Base-by-base conservation (phyloP, 2,329 filamentous ascomycete genomes). In the Beauveria caledonica region DNA sequence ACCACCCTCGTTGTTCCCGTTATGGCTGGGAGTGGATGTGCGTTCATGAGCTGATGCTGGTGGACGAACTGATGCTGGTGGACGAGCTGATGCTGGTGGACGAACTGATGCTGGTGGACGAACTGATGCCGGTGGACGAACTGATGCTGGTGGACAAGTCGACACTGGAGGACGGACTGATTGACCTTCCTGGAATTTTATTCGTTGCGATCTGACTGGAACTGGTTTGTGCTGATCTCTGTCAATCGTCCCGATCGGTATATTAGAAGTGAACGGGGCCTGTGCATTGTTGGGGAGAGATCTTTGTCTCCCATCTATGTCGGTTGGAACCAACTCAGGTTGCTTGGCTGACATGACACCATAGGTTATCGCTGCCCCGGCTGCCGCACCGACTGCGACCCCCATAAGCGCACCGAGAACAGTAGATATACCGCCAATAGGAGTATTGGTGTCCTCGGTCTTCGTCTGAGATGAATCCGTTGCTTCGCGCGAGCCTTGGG, bases 381-480 rank as follows among this genome's bases (percentile, higher is more conserved):
- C 89, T 17, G 89, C 90, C 36, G 88, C 89, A 48, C 90, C 90
- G 53, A 40, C 57, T 11, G 57, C 57, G 11, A 59, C 57, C 2
- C 57, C 57, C 21, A 96, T 79, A 11, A 95, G 77, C 8, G 89
- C 88, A 8, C 90, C 89, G 50, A 94, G 80, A 46, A 92, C 79
- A 21, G 84, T 83, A 65, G 86, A 53, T 6, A 53, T 52, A 15
- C 57, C 57, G 11, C 48, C 48, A 19, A 27, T 21, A 21, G 52
- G 19, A 21, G 39, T 46, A 19, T 45, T 49, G 19, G 46, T 5
- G 5, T 42, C 21, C n/a, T 36, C 58, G 11, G 52, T 29, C 13
- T 51, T 51, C 5, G 45, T 29, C 13, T 51, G n/a, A 21, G 6
- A n/a, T 3, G 51, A 19, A 11, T 40, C 29, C 3, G 10, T 17